Conservation (phyloP, 331 rosid genomes). For the Acacia concinna region DNA sequence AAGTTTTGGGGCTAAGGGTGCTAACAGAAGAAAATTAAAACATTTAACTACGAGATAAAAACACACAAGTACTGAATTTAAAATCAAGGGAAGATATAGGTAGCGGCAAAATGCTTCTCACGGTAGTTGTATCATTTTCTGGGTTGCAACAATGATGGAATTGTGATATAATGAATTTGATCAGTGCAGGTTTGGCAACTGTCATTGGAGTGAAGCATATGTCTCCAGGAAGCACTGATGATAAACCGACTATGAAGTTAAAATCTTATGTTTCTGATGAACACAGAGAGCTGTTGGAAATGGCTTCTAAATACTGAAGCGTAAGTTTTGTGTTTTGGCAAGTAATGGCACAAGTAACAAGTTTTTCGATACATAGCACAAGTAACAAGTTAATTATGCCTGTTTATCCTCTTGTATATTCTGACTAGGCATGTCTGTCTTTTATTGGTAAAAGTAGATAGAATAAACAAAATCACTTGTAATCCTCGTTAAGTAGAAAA, state of each 20-base stretch:
- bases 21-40: too few relatives aligned
- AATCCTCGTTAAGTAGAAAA: not conserved
- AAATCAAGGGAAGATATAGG: too few relatives aligned
- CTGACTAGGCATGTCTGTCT: not conserved
- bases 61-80: too few relatives aligned
- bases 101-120: too few relatives aligned
- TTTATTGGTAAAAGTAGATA: not conserved
- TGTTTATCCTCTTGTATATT: not conserved
- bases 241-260: constrained; percentile 56
- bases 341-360: not conserved
- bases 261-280: constrained; percentile 58
- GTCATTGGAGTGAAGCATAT: constrained; percentile 78
- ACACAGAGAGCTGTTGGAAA: constrained; percentile 62
- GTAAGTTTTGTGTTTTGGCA: not conserved
- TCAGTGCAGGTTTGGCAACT: constrained; percentile 65
- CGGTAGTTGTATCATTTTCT: not conserved
- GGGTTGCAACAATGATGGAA: not conserved
- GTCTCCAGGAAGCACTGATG: constrained; percentile 59
- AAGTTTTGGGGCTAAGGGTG: too few relatives aligned
- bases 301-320: constrained; percentile 56
- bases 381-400: not conserved
- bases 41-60: too few relatives aligned
- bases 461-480: not conserved
- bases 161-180: not conserved
- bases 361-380: too few relatives aligned